These are phyloP conservation scores for Mortierella sp. DNA, from an alignment of 371 early-diverging fungal species.

Conservation along the genomic window DNA sequence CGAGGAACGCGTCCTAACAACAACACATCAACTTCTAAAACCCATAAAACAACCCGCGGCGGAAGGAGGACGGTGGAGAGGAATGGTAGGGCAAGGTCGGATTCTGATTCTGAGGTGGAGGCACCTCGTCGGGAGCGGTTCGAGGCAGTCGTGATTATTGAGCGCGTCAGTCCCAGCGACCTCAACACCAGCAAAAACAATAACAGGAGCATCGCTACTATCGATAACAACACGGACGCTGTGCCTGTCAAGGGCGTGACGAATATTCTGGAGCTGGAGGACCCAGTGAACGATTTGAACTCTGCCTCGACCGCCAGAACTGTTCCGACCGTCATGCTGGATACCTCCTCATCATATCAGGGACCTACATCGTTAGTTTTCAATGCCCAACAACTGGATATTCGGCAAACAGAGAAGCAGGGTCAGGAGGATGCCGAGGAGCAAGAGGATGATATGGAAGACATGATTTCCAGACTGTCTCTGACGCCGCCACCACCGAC, in stretches of 20 bases:
- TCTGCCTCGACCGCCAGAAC: background rate
- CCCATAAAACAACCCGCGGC: background rate
- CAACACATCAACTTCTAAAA: background rate
- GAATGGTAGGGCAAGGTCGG: background rate
- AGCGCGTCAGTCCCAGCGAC: too few species aligned
- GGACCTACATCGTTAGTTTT: too few species aligned
- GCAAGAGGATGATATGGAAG: background rate
- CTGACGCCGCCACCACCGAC: slow-evolving; percentile 24
- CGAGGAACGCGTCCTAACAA: background rate
- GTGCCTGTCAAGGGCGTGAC: background rate
- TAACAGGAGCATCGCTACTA: background rate
- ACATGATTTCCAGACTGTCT: slow-evolving; percentile 21
- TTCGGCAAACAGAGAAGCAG: background rate
- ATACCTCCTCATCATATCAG: too few species aligned
- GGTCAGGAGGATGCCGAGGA: background rate
- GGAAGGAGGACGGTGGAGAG: background rate
- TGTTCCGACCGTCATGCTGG: too few species aligned
- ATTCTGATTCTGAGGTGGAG: slow-evolving; percentile 20
- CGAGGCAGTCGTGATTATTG: slow-evolving; percentile 12
- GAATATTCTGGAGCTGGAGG: background rate
- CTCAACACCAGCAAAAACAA: background rate
- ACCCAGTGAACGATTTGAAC: background rate
- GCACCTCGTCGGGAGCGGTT: slow-evolving; percentile 21
- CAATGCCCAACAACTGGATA: background rate
- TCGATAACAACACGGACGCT: background rate